Evolutionary conservation across 2,329 filamentous ascomycete species (phyloP).

Genomic region (Beauveria medogensis): DNA sequence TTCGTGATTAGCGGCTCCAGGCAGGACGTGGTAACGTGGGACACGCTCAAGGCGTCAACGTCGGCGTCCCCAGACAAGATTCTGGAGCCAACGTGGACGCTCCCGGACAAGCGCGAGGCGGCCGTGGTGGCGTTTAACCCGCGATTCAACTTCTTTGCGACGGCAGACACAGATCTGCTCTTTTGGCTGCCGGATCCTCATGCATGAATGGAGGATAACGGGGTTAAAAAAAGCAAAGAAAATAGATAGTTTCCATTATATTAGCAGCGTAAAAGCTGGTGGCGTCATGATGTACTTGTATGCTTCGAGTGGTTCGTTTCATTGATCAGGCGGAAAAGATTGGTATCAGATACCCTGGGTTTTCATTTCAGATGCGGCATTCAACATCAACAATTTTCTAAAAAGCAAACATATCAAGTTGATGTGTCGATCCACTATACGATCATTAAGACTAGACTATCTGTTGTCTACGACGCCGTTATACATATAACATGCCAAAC

Average conservation of each 20-base stretch:
- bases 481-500: background rate
- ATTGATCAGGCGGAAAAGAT: background rate
- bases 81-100: conserved; percentile 53
- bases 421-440: background rate
- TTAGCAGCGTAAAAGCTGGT: background rate
- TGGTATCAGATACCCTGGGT: conserved; percentile 7
- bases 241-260: background rate
- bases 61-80: conserved; percentile 42
- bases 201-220: conserved; percentile 25
- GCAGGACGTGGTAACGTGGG: conserved; percentile 77
- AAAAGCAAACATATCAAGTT: background rate
- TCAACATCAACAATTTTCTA: background rate
- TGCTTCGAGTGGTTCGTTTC: background rate
- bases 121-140: conserved; percentile 83
- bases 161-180: conserved; percentile 74
- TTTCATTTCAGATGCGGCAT: background rate
- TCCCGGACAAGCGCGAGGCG: conserved; percentile 59
- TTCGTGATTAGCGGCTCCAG: conserved; percentile 77
- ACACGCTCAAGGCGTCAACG: conserved; percentile 51
- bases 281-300: conserved; percentile 1
- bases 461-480: background rate
- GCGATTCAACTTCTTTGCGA: conserved; percentile 83
- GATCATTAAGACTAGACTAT: conserved; percentile 1
- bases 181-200: conserved; percentile 70
- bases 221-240: background rate